Conservation (phyloP, 768 basidiomycete genomes). For the Auricularia auricula-judae region DNA sequence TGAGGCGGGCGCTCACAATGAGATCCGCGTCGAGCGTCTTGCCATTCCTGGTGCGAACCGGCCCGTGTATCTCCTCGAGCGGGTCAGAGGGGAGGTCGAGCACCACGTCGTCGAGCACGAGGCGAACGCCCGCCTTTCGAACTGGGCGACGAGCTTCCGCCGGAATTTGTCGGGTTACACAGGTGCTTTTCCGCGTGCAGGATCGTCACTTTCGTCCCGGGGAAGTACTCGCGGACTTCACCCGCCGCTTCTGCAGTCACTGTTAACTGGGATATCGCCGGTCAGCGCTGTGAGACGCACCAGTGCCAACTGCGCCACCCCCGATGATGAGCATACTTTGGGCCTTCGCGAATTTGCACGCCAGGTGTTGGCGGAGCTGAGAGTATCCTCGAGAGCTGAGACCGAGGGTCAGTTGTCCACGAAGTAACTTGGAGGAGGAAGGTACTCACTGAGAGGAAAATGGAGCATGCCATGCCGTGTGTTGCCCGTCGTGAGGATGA, state of each 20-base stretch:
- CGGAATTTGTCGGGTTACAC: slow-evolving; percentile 3
- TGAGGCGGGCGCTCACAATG: no score
- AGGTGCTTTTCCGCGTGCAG: slow-evolving; percentile 5
- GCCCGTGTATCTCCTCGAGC: no score
- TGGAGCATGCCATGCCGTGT: no score
- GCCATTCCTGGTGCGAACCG: no score
- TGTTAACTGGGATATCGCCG: no score
- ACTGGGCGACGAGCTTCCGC: background rate
- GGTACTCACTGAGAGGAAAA: no score
- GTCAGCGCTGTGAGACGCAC: no score
- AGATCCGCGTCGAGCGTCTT: no score
- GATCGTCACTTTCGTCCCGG: slow-evolving; percentile 10
- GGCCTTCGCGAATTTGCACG: slow-evolving; percentile 7
- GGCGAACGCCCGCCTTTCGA: slow-evolving; percentile 7
- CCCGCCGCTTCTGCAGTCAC: slow-evolving; percentile 7
- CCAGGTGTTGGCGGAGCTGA: slow-evolving; percentile 4
- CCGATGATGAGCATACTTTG: slow-evolving; percentile 10
- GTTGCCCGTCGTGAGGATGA: no score
- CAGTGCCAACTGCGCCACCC: slow-evolving; percentile 9
- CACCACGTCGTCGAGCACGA: slow-evolving; percentile 10
- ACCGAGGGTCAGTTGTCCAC: background rate
- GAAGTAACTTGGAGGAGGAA: no score
- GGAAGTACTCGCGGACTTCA: slow-evolving; percentile 10
- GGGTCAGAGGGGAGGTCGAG: background rate
- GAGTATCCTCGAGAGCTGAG: background rate